These are phyloP conservation scores for Tagetes patula DNA, from an alignment of 129 eudicot species.

Conservation along the genomic window DNA sequence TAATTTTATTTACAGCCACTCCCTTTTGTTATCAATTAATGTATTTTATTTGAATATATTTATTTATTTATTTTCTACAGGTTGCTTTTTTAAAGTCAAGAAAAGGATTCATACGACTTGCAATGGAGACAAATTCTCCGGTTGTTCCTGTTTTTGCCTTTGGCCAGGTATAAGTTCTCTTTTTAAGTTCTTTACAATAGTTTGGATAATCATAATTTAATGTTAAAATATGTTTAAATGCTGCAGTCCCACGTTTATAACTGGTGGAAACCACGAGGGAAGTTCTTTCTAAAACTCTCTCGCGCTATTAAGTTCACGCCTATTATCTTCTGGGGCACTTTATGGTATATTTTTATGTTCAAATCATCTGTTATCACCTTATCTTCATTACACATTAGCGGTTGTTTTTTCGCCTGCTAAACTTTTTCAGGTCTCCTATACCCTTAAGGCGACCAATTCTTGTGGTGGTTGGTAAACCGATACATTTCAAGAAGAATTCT, in stretches of 20 bases:
- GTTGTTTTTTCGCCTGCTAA: not conserved
- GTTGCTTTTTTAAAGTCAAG: slow-evolving; percentile 64
- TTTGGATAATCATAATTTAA: not conserved
- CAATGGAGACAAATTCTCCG: slow-evolving; percentile 74
- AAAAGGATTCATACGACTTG: slow-evolving; percentile 81
- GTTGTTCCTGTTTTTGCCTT: slow-evolving; percentile 90
- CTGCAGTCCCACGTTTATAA: slow-evolving; percentile 71
- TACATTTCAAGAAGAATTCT: slow-evolving; percentile 55
- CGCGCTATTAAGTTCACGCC: slow-evolving; percentile 83
- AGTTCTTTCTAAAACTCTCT: slow-evolving; percentile 52
- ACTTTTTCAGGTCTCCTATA: slow-evolving; percentile 67
- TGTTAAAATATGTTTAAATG: slow-evolving; percentile 5
- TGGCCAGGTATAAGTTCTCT: slow-evolving; percentile 71
- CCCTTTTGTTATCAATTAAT: not conserved
- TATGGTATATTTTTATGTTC: slow-evolving; percentile 56
- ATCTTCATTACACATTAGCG: not conserved
- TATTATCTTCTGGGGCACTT: slow-evolving; percentile 77
- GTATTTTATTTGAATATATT: not conserved
- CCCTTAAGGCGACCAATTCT: slow-evolving; percentile 71
- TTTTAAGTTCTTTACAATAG: not conserved
- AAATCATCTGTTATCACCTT: not conserved
- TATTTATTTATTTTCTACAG: slow-evolving; percentile 31
- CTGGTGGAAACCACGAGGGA: slow-evolving; percentile 95
- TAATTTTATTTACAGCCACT: not conserved
- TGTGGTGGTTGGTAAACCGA: slow-evolving; percentile 92